Conservation (phyloP, 2,329 filamentous ascomycete species). For the Pseudopyrenochaeta lycopersici region DNA sequence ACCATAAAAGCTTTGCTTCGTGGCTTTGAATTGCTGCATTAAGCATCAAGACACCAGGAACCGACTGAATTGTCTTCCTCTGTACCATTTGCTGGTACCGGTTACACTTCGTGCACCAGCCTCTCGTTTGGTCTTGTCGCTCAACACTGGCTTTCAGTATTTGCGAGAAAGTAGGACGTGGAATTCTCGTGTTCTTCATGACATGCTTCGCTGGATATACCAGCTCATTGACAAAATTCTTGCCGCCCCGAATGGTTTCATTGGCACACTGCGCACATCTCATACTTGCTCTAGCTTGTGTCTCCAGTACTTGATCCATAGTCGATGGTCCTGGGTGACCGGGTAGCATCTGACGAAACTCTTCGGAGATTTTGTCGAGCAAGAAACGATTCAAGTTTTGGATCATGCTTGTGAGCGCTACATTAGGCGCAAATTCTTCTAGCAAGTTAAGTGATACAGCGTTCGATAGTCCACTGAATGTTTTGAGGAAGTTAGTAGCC, state of each 20-base stretch:
- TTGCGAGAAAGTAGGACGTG: constrained; percentile 76
- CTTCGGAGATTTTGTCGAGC: constrained; percentile 79
- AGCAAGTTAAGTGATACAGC: constrained; percentile 79
- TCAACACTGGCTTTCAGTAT: constrained; percentile 94
- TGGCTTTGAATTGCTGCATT: constrained; percentile 79
- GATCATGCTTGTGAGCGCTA: constrained; percentile 80
- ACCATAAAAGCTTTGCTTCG: constrained; percentile 84
- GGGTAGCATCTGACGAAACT: constrained; percentile 75
- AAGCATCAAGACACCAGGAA: constrained; percentile 87
- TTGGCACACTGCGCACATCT: constrained; percentile 87
- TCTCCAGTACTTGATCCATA: constrained; percentile 79
- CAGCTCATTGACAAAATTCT: constrained; percentile 84
- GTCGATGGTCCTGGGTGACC: constrained; percentile 61
- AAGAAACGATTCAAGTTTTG: constrained; percentile 88
- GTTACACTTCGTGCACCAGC: constrained; percentile 92
- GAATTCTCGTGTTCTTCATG: constrained; percentile 65
- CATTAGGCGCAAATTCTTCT: constrained; percentile 80
- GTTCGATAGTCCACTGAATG: constrained; percentile 83
- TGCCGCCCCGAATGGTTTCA: constrained; percentile 81
- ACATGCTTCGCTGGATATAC: constrained; percentile 74
- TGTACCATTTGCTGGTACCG: constrained; percentile 89
- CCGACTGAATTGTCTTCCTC: constrained; percentile 80
- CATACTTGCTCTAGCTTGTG: constrained; percentile 76
- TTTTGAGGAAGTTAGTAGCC: constrained; percentile 92
- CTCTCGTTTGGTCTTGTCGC: constrained; percentile 84